Evolutionary conservation across 441 rosid genomes (phyloP).

Genomic region (Pelargonium australe): DNA sequence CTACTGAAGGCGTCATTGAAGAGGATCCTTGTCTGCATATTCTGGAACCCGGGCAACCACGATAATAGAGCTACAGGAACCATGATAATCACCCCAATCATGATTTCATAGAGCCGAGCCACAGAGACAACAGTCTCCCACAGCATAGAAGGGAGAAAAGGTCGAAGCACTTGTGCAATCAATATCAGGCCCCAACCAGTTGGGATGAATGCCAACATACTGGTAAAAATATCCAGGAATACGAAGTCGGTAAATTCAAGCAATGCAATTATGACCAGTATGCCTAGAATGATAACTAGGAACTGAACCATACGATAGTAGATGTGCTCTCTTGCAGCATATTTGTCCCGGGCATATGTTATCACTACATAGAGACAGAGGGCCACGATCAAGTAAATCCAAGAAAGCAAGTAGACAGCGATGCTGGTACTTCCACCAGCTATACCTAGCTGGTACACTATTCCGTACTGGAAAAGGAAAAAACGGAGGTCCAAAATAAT

Average conservation of each 20-base stretch:
- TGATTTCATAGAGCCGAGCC: slow-evolving; percentile 65
- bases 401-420: slow-evolving; percentile 58
- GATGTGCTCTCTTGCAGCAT: slow-evolving; percentile 64
- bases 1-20: slow-evolving; percentile 87
- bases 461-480: no score
- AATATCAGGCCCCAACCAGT: slow-evolving; percentile 79
- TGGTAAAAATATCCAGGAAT: slow-evolving; percentile 62
- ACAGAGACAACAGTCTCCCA: slow-evolving; percentile 65
- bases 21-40: slow-evolving; percentile 87
- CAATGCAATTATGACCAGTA: slow-evolving; percentile 50
- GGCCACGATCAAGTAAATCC: slow-evolving; percentile 53
- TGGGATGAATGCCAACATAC: slow-evolving; percentile 81
- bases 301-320: slow-evolving; percentile 77
- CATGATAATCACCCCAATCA: slow-evolving; percentile 76
- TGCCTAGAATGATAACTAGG: slow-evolving; percentile 46
- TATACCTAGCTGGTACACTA: slow-evolving; percentile 74
- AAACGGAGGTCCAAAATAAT: no score
- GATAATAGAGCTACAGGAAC: slow-evolving; percentile 74
- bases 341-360: slow-evolving; percentile 61
- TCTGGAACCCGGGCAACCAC: slow-evolving; percentile 90
- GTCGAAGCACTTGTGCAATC: slow-evolving; percentile 59
- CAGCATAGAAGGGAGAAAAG: slow-evolving; percentile 44
- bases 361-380: slow-evolving; percentile 42
- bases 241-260: slow-evolving; percentile 52
- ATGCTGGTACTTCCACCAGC: slow-evolving; percentile 56